These are phyloP conservation scores for Leccinum fallax DNA, from an alignment of 1,284 basidiomycete genomes.

Conservation along the genomic window DNA sequence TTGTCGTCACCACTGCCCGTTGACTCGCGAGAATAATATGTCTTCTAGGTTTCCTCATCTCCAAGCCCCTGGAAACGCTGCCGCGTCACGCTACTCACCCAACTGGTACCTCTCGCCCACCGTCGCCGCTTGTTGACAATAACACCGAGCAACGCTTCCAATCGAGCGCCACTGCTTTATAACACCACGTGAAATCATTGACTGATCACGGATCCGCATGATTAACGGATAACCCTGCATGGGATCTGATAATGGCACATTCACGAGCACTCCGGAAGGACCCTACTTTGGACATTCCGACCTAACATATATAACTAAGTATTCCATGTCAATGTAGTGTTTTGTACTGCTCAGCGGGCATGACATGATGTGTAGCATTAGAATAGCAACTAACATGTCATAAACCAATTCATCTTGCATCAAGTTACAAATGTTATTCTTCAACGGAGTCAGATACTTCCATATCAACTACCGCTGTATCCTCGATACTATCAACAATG, in stretches of 20 bases:
- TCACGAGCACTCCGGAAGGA: conserved; percentile 17
- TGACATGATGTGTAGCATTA: conserved; percentile 32
- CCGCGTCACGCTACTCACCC: conserved; percentile 51
- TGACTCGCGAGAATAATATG: conserved; percentile 6
- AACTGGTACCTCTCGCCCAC: conserved; percentile 32
- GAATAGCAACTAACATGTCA: conserved; percentile 1
- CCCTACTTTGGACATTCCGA: conserved; percentile 16
- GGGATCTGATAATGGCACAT: conserved; percentile 12
- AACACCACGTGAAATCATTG: conserved; percentile 23
- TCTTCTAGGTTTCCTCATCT: conserved; percentile 48
- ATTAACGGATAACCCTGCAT: conserved; percentile 15
- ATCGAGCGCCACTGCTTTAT: conserved; percentile 34
- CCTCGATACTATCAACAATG: not conserved
- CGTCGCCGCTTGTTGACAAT: conserved; percentile 19
- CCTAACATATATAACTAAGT: conserved; percentile 4
- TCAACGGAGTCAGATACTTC: conserved; percentile 30
- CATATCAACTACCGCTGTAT: conserved; percentile 27
- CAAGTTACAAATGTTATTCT: conserved; percentile 18
- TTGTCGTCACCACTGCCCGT: conserved; percentile 15
- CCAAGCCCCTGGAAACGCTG: conserved; percentile 56
- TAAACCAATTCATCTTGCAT: conserved; percentile 4
- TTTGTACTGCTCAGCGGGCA: conserved; percentile 30
- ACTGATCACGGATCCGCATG: conserved; percentile 25
- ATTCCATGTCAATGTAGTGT: conserved; percentile 10
- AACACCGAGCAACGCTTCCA: conserved; percentile 27